Conservation (phyloP, 495 filamentous ascomycete species). For the Extremus antarcticus region DNA sequence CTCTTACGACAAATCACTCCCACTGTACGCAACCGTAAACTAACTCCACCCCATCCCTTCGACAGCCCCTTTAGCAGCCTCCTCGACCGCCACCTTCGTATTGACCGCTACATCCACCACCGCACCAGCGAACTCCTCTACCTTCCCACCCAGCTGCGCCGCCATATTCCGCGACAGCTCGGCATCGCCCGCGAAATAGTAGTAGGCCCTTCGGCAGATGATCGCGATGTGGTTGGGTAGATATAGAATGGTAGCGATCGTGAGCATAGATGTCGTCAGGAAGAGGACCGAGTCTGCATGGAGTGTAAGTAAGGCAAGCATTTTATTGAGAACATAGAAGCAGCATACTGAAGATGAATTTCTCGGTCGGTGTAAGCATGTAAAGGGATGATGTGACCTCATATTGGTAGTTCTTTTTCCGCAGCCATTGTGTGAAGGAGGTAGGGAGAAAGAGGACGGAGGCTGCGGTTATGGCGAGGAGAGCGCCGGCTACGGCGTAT, state of each 20-base stretch:
- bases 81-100: neutral
- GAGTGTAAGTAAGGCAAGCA: too few relatives aligned
- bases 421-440: constrained; percentile 50
- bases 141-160: neutral
- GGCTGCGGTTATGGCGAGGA: constrained; percentile 13
- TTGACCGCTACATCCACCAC: neutral
- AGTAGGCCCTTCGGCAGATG: constrained; percentile 74
- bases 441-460: constrained; percentile 26
- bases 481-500: neutral
- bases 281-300: constrained; percentile 90
- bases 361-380: constrained; percentile 77
- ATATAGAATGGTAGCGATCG: constrained; percentile 78
- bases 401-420: constrained; percentile 75
- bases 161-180: neutral
- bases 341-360: constrained; percentile 69
- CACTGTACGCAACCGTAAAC: neutral
- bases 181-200: constrained; percentile 71
- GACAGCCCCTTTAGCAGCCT: neutral
- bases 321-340: neutral
- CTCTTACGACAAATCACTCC: too few relatives aligned
- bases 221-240: constrained; percentile 77
- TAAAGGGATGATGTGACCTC: constrained; percentile 77
- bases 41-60: neutral
- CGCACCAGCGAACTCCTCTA: neutral
- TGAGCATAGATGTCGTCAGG: constrained; percentile 70